Evolutionary conservation across 352 stramenopile genomes (phyloP), one percentile per base, ranked within the genome.

Genomic region (Globisporangium alternatum): DNA sequence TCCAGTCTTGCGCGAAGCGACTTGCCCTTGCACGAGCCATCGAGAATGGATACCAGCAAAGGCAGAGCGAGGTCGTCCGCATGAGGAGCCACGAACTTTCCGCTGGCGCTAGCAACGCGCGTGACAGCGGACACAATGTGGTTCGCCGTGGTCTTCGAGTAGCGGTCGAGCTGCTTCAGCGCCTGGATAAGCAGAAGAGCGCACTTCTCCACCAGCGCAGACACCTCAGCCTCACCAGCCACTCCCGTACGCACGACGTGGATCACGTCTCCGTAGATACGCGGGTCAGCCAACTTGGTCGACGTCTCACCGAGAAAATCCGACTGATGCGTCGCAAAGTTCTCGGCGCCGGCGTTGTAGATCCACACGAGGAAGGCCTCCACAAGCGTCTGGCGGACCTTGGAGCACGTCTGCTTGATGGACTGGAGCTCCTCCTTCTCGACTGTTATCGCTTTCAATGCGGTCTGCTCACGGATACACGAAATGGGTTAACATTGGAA

Each of bases 361-460:
- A 93, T 79, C 81, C 77, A 91, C 49, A 75, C 70, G 7, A 91
- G 65, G 30, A 90, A 86, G 1, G 80, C 65, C 54, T 93, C 82
- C 0, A 90, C 82, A 8, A 93, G 74, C 6, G 71, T 73, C 9
- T 88, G 76, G 3, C 84, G 82, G 21, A 83, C 83, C 19, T 70
- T 63, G 3, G 79, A 90, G 65, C 84, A 91, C 6, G 69, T 66
- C 25, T 54, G 47, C 55, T 91, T 91, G 22, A 78, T 78, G 10
- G 66, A 66, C 17, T 72, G 71, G 15, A 80, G 66, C 51, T 88
- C 69, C 31, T 65, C 56, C 21, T 72, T 60, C 15, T 77, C 68
- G 1, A 80, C 69, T 22, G 72, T 62, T 3, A 73, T 55, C 22
- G 77, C 71, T 59, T 78, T 75, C 22, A 82, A 39, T 2, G 66